Percentiles rank a stretch among this genome's conserved stretches.
Evolutionary conservation across 225 moss, liverwort and hornwort species (phyloP).

Genomic region (Climacium dendroides): DNA sequence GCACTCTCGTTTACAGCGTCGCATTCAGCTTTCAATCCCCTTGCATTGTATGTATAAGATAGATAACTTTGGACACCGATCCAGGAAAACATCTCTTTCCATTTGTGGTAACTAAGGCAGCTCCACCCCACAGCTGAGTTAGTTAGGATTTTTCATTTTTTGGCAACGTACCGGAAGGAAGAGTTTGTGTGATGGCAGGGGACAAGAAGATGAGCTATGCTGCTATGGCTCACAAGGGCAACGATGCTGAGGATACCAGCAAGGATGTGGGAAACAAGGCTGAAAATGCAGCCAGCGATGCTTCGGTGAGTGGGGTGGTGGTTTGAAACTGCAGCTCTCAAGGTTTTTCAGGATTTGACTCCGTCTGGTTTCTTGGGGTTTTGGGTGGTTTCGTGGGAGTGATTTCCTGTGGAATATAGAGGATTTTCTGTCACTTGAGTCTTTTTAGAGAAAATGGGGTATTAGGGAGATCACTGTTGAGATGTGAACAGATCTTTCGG

Average conservation of each 20-base stretch:
- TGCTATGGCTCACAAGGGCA: background rate
- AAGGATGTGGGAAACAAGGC: background rate
- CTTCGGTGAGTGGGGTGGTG: conserved; percentile 1
- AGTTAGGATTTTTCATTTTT: background rate
- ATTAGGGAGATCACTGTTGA: background rate
- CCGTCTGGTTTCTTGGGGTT: background rate
- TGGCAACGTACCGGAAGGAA: background rate
- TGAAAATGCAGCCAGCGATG: background rate
- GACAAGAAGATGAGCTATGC: conserved; percentile 3
- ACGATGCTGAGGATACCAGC: background rate
- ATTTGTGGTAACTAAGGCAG: background rate
- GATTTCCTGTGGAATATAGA: background rate
- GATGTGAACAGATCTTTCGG: background rate
- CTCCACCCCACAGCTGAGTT: background rate
- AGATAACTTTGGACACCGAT: background rate
- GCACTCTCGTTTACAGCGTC: background rate
- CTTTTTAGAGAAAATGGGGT: background rate
- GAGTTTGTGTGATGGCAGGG: background rate
- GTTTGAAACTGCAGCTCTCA: too few relatives aligned
- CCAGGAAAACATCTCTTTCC: too few relatives aligned
- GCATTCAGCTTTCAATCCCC: background rate
- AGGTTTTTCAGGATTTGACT: background rate
- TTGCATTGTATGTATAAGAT: too few relatives aligned
- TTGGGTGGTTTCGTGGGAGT: background rate
- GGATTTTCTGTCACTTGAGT: background rate